Conservation (phyloP, 345 rosid species). For the Carallia pectinifolia region DNA sequence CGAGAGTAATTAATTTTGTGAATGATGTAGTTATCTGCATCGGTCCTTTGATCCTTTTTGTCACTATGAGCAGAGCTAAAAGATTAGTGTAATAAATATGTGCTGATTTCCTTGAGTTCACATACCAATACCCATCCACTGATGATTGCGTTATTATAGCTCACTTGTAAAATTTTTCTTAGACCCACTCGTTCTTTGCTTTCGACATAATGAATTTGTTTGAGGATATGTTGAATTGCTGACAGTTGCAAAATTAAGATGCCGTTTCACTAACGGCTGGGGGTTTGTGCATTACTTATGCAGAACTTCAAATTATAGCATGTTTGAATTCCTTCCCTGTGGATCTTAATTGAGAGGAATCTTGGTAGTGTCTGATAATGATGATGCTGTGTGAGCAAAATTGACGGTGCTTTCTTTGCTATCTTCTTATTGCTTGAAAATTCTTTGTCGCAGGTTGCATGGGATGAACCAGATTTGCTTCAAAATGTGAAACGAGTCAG, state of each 20-base stretch:
- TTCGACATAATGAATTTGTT: too few relatives aligned
- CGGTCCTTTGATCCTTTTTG: too few relatives aligned
- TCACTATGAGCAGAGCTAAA: too few relatives aligned
- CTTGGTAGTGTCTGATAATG: not conserved
- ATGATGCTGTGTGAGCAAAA: not conserved
- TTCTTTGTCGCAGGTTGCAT: constrained; percentile 53
- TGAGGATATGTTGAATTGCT: too few relatives aligned
- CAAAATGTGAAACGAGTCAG: constrained; percentile 92
- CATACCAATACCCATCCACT: too few relatives aligned
- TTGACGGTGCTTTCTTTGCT: not conserved
- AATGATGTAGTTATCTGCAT: too few relatives aligned
- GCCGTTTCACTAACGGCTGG: not conserved
- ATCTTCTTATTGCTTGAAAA: not conserved
- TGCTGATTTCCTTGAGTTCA: too few relatives aligned
- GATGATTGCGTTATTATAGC: too few relatives aligned
- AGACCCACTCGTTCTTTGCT: too few relatives aligned
- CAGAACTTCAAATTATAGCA: not conserved
- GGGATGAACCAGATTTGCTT: constrained; percentile 98
- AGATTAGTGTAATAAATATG: too few relatives aligned
- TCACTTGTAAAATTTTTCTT: too few relatives aligned
- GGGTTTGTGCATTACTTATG: not conserved
- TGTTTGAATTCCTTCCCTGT: not conserved
- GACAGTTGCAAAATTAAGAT: not conserved
- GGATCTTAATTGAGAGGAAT: not conserved
- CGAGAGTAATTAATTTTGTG: too few relatives aligned